These are phyloP conservation scores for Ramicandelaber brevisporus DNA, from an alignment of 192 early-diverging fungal species.

Conservation along the genomic window DNA sequence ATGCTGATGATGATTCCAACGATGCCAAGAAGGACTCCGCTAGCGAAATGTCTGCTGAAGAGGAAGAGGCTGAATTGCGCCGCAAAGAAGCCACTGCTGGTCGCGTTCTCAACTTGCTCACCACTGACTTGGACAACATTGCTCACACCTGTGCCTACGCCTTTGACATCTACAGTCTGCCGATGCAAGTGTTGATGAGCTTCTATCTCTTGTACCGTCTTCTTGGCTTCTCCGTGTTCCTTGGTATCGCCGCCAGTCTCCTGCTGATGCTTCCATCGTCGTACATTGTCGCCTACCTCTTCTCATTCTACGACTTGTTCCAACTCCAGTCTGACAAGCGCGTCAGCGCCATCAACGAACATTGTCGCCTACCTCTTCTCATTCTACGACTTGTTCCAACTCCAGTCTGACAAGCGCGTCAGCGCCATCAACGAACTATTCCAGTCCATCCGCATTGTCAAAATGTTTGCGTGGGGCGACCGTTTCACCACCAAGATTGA, in stretches of 20 bases:
- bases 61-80: too few species aligned
- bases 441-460: conserved; percentile 59
- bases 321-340: too few species aligned
- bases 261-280: too few species aligned
- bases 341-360: too few species aligned
- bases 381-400: too few species aligned
- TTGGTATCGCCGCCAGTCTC: conserved; percentile 36
- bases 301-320: too few species aligned
- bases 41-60: too few species aligned
- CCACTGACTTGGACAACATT: conserved; percentile 28
- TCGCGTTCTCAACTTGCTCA: conserved; percentile 32
- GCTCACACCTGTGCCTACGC: conserved; percentile 16
- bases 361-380: too few species aligned
- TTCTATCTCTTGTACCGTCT: conserved; percentile 27
- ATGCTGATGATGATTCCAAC: too few species aligned
- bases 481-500: conserved; percentile 32
- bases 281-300: too few species aligned
- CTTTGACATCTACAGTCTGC: conserved; percentile 22
- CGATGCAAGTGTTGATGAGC: conserved; percentile 26
- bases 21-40: too few species aligned
- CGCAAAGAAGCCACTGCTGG: too few species aligned
- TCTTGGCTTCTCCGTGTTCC: conserved; percentile 39
- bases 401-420: conserved; percentile 39
- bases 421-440: conserved; percentile 43
- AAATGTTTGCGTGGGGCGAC: conserved; percentile 47